Evolutionary conservation across 140 eudicot species (phyloP).

Genomic region (Senecio squalidus): DNA sequence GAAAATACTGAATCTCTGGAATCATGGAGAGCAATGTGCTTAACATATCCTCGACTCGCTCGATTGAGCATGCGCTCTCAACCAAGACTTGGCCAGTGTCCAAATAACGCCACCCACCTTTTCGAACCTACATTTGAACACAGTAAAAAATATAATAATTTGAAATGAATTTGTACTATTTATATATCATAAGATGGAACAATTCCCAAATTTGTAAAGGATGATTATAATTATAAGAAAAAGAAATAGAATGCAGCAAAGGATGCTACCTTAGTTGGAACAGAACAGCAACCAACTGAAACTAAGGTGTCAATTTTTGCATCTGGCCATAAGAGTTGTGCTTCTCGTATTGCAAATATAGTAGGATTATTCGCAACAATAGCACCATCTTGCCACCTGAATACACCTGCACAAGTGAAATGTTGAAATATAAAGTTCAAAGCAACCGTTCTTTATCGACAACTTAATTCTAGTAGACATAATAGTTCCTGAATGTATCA

Average conservation of each 20-base stretch:
- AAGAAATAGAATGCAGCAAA: no score
- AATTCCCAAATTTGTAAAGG: no score
- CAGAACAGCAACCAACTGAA: conserved; percentile 86
- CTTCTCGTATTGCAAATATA: conserved; percentile 87
- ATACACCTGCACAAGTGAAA: conserved; percentile 40
- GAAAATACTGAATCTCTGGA: conserved; percentile 79
- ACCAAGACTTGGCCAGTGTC: conserved; percentile 94
- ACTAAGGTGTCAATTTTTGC: conserved; percentile 83
- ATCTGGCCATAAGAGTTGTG: conserved; percentile 92
- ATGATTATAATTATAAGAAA: no score
- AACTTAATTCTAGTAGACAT: neutral
- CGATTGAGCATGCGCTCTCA: conserved; percentile 97
- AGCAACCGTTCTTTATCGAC: neutral
- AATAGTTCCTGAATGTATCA: no score
- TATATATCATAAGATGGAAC: no score
- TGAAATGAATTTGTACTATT: no score
- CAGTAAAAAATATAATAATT: no score
- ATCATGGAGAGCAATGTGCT: conserved; percentile 84
- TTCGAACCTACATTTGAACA: conserved; percentile 51
- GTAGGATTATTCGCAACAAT: conserved; percentile 95
- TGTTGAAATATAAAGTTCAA: neutral
- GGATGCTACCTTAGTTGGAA: conserved; percentile 86
- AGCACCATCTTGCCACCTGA: conserved; percentile 99
- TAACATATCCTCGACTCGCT: conserved; percentile 83
- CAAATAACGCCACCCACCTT: conserved; percentile 92